Evolutionary conservation across 2,329 filamentous ascomycete genomes (phyloP).

Genomic region (Botrytis fabae): DNA sequence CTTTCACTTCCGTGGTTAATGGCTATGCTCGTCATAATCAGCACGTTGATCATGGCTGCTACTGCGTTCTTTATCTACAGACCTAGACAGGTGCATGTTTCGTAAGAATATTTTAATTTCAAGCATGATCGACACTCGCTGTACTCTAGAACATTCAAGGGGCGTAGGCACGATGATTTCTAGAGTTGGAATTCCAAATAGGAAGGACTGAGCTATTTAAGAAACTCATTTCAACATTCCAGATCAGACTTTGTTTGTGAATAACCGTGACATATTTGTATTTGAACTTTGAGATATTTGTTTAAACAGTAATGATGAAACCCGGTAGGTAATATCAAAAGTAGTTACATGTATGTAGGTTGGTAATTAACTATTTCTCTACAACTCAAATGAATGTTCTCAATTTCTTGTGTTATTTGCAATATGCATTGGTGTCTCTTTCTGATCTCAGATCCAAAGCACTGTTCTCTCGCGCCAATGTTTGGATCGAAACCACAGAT

Average conservation of each 20-base stretch:
- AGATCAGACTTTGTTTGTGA: not conserved
- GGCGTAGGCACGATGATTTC: not conserved
- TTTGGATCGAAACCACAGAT: not conserved
- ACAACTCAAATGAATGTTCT: not conserved
- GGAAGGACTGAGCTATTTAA: not conserved
- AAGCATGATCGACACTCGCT: no score
- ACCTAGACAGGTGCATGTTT: not conserved
- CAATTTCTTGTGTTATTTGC: not conserved
- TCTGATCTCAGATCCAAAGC: not conserved
- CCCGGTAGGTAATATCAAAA: not conserved
- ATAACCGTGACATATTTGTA: not conserved
- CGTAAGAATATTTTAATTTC: not conserved
- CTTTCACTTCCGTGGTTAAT: not conserved
- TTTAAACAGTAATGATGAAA: not conserved
- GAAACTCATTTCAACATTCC: fast-evolving
- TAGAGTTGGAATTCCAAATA: not conserved
- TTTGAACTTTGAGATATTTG: not conserved
- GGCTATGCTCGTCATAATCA: not conserved
- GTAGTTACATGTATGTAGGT: no score
- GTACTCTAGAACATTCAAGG: not conserved
- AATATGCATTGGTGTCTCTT: not conserved
- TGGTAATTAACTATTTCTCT: not conserved
- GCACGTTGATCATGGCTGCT: not conserved
- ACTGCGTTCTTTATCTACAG: not conserved
- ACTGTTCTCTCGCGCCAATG: not conserved